Evolutionary conservation across 352 stramenopile genomes (phyloP).

Genomic region (Elongisporangium prolatum): DNA sequence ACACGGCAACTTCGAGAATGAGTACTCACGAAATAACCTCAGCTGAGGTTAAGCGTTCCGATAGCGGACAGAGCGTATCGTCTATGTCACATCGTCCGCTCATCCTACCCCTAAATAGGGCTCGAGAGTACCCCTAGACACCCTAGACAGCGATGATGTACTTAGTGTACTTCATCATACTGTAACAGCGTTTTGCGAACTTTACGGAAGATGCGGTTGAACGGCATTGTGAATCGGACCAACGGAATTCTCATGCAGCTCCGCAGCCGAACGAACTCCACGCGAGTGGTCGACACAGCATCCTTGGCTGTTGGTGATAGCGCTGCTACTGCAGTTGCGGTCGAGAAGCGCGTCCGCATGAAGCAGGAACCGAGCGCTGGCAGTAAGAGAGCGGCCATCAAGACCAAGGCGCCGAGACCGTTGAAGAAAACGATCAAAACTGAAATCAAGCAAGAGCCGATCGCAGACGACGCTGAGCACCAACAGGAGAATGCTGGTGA

Average conservation of each 20-base stretch:
- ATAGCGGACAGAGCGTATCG: no score
- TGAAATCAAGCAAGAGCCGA: conserved; percentile 18
- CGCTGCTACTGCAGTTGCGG: background rate
- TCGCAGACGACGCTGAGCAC: background rate
- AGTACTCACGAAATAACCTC: no score
- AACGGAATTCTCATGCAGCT: conserved; percentile 26
- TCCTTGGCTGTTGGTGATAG: background rate
- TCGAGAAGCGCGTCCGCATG: background rate
- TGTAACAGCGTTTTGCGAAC: no score
- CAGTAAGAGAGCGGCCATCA: background rate
- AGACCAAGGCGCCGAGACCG: background rate
- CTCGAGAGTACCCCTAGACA: no score
- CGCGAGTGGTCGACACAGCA: background rate
- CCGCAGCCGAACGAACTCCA: conserved; percentile 14
- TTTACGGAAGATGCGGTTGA: background rate
- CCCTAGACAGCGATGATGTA: no score
- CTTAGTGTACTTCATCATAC: no score
- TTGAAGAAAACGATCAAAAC: background rate
- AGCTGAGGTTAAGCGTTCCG: no score
- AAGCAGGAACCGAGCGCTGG: background rate
- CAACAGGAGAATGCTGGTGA: conserved; percentile 9
- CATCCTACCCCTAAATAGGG: no score
- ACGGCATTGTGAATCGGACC: background rate
- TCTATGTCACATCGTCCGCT: no score
- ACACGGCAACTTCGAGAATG: no score